Percentiles rank a stretch among this genome's conserved stretches.
phyloP scores from a whole-genome alignment of 805 yeast genomes.

The Huiozyma sinensis region DNA sequence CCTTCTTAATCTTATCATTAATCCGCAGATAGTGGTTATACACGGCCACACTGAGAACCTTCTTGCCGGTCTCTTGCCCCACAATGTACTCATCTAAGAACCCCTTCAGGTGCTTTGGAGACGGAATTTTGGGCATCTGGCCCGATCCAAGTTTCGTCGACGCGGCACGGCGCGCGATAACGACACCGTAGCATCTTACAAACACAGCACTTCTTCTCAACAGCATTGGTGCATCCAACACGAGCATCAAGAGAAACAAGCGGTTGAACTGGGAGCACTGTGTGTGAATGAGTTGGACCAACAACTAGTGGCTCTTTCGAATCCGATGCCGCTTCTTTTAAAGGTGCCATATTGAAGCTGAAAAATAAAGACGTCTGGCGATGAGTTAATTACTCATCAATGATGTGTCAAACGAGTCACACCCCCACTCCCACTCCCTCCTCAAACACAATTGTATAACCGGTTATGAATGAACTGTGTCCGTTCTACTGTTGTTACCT shows the following conservation, averaged over 20 bases:
- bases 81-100: slow-evolving; percentile 42
- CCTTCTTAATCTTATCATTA: slow-evolving; percentile 29
- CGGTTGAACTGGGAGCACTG: too few relatives aligned
- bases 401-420: neutral
- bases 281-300: too few relatives aligned
- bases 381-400: neutral
- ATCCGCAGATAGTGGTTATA: slow-evolving; percentile 46
- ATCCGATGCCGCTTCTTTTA: too few relatives aligned
- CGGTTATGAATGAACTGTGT: neutral
- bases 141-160: too few relatives aligned
- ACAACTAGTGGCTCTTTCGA: too few relatives aligned
- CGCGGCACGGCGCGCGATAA: slow-evolving; percentile 2
- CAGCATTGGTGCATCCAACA: too few relatives aligned
- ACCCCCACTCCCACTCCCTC: neutral
- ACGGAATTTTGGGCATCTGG: slow-evolving; percentile 28
- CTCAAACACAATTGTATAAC: neutral
- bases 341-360: too few relatives aligned
- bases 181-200: neutral
- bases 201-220: neutral
- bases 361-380: neutral
- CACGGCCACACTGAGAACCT: slow-evolving; percentile 50
- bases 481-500: slow-evolving; percentile 62
- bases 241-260: too few relatives aligned
- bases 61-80: slow-evolving; percentile 47
- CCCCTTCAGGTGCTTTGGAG: slow-evolving; percentile 37